phyloP scores from a whole-genome alignment of 2,329 filamentous ascomycete genomes.

The Seiridium cupressi region DNA sequence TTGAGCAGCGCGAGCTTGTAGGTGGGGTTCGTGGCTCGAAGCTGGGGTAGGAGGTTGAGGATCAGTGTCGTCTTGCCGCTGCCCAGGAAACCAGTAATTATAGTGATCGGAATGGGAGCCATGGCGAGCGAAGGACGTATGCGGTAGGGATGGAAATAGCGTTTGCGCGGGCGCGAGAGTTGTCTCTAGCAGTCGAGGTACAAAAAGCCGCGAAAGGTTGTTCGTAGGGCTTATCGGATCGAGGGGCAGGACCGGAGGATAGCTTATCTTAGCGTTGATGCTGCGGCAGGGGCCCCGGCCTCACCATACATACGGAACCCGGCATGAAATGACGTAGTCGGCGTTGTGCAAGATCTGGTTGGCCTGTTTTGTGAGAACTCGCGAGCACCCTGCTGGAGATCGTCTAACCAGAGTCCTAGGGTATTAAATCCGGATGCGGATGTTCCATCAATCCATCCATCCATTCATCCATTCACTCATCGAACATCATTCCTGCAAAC shows the following conservation, averaged over 20 bases:
- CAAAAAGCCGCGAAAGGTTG: neutral
- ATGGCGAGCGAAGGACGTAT: slow-evolving; percentile 22
- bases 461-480: neutral
- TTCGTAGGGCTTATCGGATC: slow-evolving; percentile 4
- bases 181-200: neutral
- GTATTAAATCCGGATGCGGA: too few species aligned
- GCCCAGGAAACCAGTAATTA: slow-evolving; percentile 93
- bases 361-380: too few species aligned
- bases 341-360: too few species aligned
- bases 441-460: neutral
- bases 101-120: slow-evolving; percentile 82
- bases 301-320: neutral
- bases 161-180: too few species aligned
- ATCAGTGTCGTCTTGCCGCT: slow-evolving; percentile 96
- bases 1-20: slow-evolving; percentile 95
- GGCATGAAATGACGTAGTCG: too few species aligned
- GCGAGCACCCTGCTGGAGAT: too few species aligned
- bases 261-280: slow-evolving; percentile 11
- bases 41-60: slow-evolving; percentile 88
- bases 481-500: neutral
- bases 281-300: neutral
- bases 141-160: too few species aligned
- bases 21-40: slow-evolving; percentile 64
- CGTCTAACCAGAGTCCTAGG: too few species aligned
- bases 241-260: slow-evolving; percentile 7